Base-by-base conservation (phyloP, 2,329 filamentous ascomycete species). In the Colletotrichum ledebouriae region DNA sequence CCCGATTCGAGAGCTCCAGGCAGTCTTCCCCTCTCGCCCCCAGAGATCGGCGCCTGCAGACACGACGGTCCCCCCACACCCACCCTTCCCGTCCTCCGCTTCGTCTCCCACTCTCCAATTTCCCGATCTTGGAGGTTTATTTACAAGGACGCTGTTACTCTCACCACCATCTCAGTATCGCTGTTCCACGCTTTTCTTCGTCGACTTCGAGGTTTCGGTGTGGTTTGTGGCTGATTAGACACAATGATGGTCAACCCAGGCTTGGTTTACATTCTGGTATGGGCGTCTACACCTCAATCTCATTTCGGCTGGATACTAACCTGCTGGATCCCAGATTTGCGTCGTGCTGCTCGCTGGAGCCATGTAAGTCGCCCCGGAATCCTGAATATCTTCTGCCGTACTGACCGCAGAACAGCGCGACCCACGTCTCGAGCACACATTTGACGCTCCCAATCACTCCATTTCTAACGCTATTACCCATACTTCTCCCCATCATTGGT, bases 381-480 rank as follows among this genome's bases (percentile, higher is more conserved):
- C 3, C 29, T 29, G 29, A 7, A 29, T 1, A 29, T 33, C 13
- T 15, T 2, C 3, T 12, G 7, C 11, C 9, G 6, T 33, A 33
- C 34, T 65, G 15, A 65, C 53, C 9, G 6, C 22, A 2, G 6
- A 37, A 15, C 63, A 84, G 82, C 12, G 75, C 80, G 72, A 74
- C 80, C 59, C 80, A 83, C 71, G 73, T 81, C 72, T 77, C 78
- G 70, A 75, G 74, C 64, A 67, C 75, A 15, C 75, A 74, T 57
- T 78, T 84, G 46, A 82, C 80, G 25, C 80, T 85, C 6, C 81
- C 81, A 33, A 72, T 83, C 59, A 75, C 79, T 2, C 73, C 78
- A 0, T 64, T 52, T 52, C 59, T 81, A 9, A 80, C 81, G 29
- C 71, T 82, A 60, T 65, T 81, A 13, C 75, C 78, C 17, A 76